A percentile compares a stretch with the other conserved stretches of the same genome.
Evolutionary conservation across 1,284 basidiomycete species (phyloP).

Genomic region (Pseudozyma pruni): DNA sequence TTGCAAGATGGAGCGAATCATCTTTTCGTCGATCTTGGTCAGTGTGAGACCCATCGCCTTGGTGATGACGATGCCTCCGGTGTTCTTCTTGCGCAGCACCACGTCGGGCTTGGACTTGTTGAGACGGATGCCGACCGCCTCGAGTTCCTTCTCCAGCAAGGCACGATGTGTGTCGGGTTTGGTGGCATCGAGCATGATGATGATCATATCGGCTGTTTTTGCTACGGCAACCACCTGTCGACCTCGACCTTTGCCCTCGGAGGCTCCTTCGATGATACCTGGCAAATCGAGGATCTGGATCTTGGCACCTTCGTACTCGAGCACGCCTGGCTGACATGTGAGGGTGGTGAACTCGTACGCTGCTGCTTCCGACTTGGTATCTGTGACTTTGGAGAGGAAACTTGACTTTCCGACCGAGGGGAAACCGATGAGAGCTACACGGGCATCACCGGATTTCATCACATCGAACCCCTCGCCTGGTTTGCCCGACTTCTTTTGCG

Average conservation of each 20-base stretch:
- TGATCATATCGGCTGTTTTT: slow-evolving; percentile 94
- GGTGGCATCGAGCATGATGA: slow-evolving; percentile 92
- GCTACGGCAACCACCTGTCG: slow-evolving; percentile 83
- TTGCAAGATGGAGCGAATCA: slow-evolving; percentile 86
- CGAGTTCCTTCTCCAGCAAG: slow-evolving; percentile 89
- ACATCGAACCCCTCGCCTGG: slow-evolving; percentile 65
- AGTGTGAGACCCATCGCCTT: slow-evolving; percentile 76
- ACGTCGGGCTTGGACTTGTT: slow-evolving; percentile 77
- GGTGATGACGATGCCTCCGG: slow-evolving; percentile 79
- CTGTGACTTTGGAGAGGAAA: slow-evolving; percentile 87
- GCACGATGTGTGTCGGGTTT: slow-evolving; percentile 92
- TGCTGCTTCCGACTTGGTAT: slow-evolving; percentile 86
- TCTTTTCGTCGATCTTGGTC: slow-evolving; percentile 93
- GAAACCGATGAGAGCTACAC: slow-evolving; percentile 83
- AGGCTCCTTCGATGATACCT: slow-evolving; percentile 94
- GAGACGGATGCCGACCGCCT: slow-evolving; percentile 93
- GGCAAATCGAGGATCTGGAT: slow-evolving; percentile 80
- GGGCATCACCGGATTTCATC: slow-evolving; percentile 62
- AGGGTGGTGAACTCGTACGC: slow-evolving; percentile 97
- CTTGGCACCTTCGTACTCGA: slow-evolving; percentile 70
- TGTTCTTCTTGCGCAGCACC: slow-evolving; percentile 78
- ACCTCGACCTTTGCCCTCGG: slow-evolving; percentile 83
- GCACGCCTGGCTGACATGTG: slow-evolving; percentile 70
- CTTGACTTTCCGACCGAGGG: slow-evolving; percentile 90
- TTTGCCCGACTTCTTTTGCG: slow-evolving; percentile 57